Evolutionary conservation across 176 grass and related monocot species (phyloP).

Genomic region (Echinochloa phyllopogon): DNA sequence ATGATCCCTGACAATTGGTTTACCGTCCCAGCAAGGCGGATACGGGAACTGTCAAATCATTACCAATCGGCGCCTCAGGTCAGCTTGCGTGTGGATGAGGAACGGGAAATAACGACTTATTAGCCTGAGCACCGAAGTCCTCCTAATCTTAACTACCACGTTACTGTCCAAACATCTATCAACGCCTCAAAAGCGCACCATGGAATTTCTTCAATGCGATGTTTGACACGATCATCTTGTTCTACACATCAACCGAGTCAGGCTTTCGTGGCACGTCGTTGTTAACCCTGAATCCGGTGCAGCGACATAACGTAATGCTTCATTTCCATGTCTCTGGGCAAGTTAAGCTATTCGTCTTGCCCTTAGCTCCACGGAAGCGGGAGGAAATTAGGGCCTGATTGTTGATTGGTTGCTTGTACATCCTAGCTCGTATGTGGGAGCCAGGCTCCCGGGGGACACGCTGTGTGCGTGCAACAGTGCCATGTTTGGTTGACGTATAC

Average conservation of each 20-base stretch:
- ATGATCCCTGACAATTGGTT: no score
- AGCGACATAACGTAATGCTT: neutral
- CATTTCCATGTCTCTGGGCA: neutral
- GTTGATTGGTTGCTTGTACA: no score
- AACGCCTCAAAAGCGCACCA: neutral
- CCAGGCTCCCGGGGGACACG: no score
- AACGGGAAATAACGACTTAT: neutral
- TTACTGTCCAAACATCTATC: neutral
- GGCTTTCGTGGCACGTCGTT: neutral
- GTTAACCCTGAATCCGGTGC: neutral
- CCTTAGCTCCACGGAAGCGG: constrained; percentile 2
- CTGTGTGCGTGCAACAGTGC: no score
- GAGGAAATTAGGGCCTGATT: neutral
- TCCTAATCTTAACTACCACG: neutral
- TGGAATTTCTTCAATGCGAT: neutral
- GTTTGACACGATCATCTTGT: neutral
- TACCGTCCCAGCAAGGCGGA: neutral
- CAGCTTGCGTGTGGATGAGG: constrained; percentile 26
- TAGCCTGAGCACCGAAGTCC: neutral
- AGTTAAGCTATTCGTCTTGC: neutral
- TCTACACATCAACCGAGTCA: neutral
- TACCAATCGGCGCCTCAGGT: neutral
- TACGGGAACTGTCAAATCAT: neutral
- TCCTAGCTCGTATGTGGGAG: no score
- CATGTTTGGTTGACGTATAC: no score